A percentile compares a stretch with the other conserved stretches of the same genome.
Evolutionary conservation across 2,329 filamentous ascomycete genomes (phyloP).

Genomic region (Aspergillus sclerotialis): DNA sequence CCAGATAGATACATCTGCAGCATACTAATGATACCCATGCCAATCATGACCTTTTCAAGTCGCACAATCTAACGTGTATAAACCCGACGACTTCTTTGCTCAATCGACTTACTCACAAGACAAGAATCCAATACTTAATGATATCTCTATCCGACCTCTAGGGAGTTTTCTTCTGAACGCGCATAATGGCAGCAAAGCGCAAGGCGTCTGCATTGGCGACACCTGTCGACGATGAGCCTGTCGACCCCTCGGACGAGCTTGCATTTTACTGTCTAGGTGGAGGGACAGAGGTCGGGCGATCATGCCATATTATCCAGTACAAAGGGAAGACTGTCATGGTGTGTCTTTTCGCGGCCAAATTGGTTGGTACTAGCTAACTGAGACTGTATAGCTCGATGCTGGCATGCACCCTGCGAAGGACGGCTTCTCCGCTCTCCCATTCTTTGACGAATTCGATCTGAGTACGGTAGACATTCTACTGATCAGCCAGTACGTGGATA

Average conservation of each 20-base stretch:
- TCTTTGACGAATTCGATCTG: conserved; percentile 97
- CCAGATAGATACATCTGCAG: too few species aligned
- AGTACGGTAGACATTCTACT: conserved; percentile 95
- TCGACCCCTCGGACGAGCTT: conserved; percentile 88
- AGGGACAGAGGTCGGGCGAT: conserved; percentile 93
- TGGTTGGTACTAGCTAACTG: not conserved
- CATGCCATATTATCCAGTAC: conserved; percentile 97
- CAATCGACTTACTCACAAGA: not conserved
- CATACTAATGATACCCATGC: conserved; percentile 1
- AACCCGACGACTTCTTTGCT: conserved; percentile 4
- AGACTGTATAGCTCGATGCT: conserved; percentile 68
- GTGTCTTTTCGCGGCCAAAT: conserved; percentile 24
- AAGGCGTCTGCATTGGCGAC: conserved; percentile 72
- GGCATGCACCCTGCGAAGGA: conserved; percentile 96
- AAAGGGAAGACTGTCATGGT: conserved; percentile 99
- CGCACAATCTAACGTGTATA: conserved; percentile 7
- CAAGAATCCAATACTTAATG: not conserved
- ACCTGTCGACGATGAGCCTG: conserved; percentile 65
- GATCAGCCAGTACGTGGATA: conserved; percentile 89
- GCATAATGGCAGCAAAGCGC: conserved; percentile 87
- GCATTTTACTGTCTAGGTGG: conserved; percentile 91
- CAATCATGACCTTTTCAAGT: conserved; percentile 6
- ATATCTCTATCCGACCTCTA: too few species aligned
- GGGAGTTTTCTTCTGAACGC: too few species aligned
- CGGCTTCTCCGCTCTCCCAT: conserved; percentile 84